Evolutionary conservation across 306 rosid species (phyloP).

Genomic region (Chamaecrista fasciculata): DNA sequence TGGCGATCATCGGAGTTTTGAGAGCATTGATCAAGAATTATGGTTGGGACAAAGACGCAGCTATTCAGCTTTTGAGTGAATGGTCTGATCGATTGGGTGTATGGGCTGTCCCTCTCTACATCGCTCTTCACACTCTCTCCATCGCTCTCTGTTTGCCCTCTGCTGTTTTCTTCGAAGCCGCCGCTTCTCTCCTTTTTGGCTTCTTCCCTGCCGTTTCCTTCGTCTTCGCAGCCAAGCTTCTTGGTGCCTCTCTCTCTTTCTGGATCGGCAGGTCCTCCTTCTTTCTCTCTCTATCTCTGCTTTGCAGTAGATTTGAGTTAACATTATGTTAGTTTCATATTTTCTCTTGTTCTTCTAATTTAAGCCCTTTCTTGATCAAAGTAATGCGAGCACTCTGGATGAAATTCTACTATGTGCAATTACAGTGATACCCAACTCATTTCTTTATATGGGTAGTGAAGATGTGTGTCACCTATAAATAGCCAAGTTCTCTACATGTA

Average conservation of each 20-base stretch:
- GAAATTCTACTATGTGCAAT: not conserved
- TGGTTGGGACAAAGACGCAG: slow-evolving; percentile 60
- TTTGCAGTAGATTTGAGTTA: not conserved
- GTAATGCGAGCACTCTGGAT: not conserved
- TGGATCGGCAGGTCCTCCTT: slow-evolving; percentile 69
- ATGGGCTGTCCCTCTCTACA: slow-evolving; percentile 85
- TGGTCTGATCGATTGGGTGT: slow-evolving; percentile 67
- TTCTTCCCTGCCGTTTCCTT: slow-evolving; percentile 67
- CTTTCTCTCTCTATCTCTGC: not conserved
- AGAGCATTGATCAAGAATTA: slow-evolving; percentile 30
- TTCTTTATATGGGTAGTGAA: not conserved
- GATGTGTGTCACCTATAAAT: not conserved
- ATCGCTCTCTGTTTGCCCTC: slow-evolving; percentile 82
- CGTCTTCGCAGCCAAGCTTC: slow-evolving; percentile 86
- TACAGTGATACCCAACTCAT: not conserved
- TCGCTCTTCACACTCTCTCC: slow-evolving; percentile 63
- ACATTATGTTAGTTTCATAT: no score
- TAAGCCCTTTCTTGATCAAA: not conserved
- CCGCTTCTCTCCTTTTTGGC: slow-evolving; percentile 79
- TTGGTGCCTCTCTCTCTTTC: slow-evolving; percentile 89
- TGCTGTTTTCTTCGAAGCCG: slow-evolving; percentile 82
- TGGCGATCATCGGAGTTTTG: slow-evolving; percentile 30
- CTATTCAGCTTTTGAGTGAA: slow-evolving; percentile 33
- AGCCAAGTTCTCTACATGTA: not conserved
- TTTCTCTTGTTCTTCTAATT: not conserved